Percentiles rank a stretch among this genome's conserved stretches.
Conservation (phyloP, 202 grass and related monocot species). For the Panicum hallii region DNA sequence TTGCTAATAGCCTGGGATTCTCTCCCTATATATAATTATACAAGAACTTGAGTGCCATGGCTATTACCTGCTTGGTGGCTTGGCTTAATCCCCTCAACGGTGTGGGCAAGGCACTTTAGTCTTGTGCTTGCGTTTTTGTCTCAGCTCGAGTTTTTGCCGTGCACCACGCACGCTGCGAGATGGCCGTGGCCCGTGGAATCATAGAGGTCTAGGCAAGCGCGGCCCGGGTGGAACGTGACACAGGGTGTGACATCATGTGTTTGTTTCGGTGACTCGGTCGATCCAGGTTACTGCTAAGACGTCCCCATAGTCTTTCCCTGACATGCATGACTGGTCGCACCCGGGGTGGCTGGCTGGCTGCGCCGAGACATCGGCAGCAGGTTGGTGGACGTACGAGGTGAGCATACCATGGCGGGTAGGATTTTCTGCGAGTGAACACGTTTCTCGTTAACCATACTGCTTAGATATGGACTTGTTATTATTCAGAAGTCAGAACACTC, state of each 20-base stretch:
- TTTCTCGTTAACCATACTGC: neutral
- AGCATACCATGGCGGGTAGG: neutral
- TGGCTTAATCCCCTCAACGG: neutral
- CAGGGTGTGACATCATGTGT: neutral
- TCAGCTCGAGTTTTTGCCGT: neutral
- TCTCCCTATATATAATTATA: too few relatives aligned
- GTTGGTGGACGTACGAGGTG: neutral
- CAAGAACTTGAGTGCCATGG: constrained; percentile 34
- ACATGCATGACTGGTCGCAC: neutral
- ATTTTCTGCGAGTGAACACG: neutral
- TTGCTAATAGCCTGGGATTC: too few relatives aligned
- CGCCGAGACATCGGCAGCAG: neutral
- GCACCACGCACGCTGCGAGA: neutral
- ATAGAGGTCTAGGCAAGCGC: neutral
- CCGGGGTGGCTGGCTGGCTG: neutral
- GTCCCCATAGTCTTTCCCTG: neutral
- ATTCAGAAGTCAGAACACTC: too few relatives aligned
- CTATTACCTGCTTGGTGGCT: neutral
- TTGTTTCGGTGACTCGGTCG: neutral
- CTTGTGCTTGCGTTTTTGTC: neutral
- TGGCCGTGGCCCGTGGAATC: neutral
- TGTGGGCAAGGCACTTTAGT: too few relatives aligned
- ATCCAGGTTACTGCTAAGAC: too few relatives aligned
- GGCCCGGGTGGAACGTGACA: neutral
- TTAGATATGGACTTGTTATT: too few relatives aligned